Conservation (phyloP, 805 yeast species). For the Candida endomychidarum region DNA sequence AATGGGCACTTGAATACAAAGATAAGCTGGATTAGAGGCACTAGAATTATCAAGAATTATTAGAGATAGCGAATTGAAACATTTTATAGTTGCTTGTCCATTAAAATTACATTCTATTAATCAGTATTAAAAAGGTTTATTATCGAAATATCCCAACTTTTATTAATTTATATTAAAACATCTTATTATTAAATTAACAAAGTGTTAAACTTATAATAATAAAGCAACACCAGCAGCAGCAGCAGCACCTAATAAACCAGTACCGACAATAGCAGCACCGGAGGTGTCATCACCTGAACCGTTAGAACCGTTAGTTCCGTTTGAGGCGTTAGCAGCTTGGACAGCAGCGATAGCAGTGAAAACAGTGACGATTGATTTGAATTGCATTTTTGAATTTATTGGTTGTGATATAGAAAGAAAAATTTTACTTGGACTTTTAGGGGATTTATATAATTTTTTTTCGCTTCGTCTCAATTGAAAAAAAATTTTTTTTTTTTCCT, state of each 20-base stretch:
- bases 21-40: too few relatives aligned
- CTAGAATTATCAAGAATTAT: too few relatives aligned
- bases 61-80: too few relatives aligned
- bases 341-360: constrained; percentile 39
- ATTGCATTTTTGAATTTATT: constrained; percentile 32
- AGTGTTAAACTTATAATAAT: constrained; percentile 26
- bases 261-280: constrained; percentile 25
- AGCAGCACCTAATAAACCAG: constrained; percentile 35
- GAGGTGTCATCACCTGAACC: constrained; percentile 19
- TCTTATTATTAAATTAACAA: constrained; percentile 3
- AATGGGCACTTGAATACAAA: too few relatives aligned
- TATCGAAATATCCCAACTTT: constrained; percentile 8
- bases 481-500: constrained; percentile 2
- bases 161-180: constrained; percentile 4
- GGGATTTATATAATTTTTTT: constrained; percentile 7
- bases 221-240: constrained; percentile 39
- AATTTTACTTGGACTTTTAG: neutral
- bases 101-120: constrained; percentile 8
- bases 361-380: constrained; percentile 36
- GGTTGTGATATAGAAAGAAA: neutral
- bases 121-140: constrained; percentile 4
- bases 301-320: constrained; percentile 21
- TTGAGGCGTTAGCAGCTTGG: constrained; percentile 34
- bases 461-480: neutral
- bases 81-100: constrained; percentile 4